A percentile compares a stretch with the other conserved stretches of the same genome.
These are phyloP conservation scores for Huntiella decipiens DNA, from an alignment of 2,329 filamentous ascomycete species.

Conservation along the genomic window DNA sequence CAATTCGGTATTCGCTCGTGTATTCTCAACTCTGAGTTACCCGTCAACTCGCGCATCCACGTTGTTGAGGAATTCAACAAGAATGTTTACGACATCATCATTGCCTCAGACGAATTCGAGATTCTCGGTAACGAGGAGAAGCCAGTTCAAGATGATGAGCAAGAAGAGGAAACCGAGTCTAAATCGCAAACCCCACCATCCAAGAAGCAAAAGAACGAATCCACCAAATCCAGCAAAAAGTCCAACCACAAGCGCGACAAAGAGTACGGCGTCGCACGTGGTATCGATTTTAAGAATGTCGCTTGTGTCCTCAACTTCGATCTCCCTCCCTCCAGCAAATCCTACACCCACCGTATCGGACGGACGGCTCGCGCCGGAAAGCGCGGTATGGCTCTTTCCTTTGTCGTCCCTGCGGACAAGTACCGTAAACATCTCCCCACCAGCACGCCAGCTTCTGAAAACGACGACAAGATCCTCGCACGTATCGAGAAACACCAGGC, in stretches of 20 bases:
- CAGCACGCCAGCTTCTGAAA: slow-evolving; percentile 50
- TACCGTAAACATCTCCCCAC: slow-evolving; percentile 86
- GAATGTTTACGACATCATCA: slow-evolving; percentile 92
- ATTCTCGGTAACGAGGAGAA: slow-evolving; percentile 48
- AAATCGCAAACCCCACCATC: slow-evolving; percentile 6
- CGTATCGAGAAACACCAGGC: slow-evolving; percentile 64
- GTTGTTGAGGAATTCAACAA: slow-evolving; percentile 96
- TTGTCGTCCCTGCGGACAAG: slow-evolving; percentile 64
- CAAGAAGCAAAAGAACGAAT: slow-evolving; percentile 11
- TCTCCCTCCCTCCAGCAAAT: slow-evolving; percentile 69
- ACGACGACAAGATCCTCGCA: slow-evolving; percentile 68
- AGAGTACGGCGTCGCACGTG: slow-evolving; percentile 88
- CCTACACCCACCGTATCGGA: slow-evolving; percentile 93
- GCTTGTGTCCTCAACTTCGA: slow-evolving; percentile 94
- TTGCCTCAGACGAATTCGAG: slow-evolving; percentile 84
- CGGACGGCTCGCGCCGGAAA: slow-evolving; percentile 82
- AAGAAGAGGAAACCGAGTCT: slow-evolving; percentile 17
- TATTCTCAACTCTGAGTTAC: slow-evolving; percentile 84
- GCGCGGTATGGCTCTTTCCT: slow-evolving; percentile 86
- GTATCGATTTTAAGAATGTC: slow-evolving; percentile 93
- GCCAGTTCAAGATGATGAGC: slow-evolving; percentile 19
- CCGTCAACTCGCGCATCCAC: slow-evolving; percentile 80
- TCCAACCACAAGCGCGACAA: slow-evolving; percentile 49
- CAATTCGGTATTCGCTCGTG: slow-evolving; percentile 91
- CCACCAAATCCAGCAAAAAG: slow-evolving; percentile 12